These are phyloP conservation scores for Margaritispora aquatica DNA, from an alignment of 495 filamentous ascomycete species.

Conservation along the genomic window DNA sequence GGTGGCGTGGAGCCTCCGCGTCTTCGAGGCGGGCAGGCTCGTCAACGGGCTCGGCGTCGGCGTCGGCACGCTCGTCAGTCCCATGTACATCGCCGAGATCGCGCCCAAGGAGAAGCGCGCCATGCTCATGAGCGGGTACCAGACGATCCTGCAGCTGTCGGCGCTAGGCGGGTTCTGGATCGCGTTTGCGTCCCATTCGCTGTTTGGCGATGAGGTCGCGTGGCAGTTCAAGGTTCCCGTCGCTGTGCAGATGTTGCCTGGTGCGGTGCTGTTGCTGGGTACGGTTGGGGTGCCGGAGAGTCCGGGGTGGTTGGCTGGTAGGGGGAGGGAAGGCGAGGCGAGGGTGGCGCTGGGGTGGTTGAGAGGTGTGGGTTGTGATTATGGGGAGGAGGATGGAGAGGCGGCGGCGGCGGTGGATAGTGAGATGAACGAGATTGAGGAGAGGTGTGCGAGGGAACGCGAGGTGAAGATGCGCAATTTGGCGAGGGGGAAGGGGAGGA, in stretches of 20 bases:
- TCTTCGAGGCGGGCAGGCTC: constrained; percentile 1
- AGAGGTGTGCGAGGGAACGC: too few species aligned
- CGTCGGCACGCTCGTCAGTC: constrained; percentile 1
- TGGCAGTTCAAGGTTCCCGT: constrained; percentile 1
- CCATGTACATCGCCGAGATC: constrained; percentile 13
- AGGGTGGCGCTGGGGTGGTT: background rate
- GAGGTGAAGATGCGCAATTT: background rate
- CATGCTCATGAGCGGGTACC: constrained; percentile 12
- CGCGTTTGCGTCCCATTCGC: background rate
- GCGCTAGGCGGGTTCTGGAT: constrained; percentile 7
- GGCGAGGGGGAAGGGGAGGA: background rate
- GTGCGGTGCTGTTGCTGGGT: background rate
- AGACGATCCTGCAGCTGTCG: constrained; percentile 5
- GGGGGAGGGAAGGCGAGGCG: background rate
- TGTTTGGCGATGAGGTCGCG: background rate
- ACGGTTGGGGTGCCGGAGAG: constrained; percentile 1
- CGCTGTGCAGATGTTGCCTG: constrained; percentile 4
- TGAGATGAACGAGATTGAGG: constrained; percentile 7
- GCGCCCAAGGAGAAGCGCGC: constrained; percentile 1
- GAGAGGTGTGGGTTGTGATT: background rate
- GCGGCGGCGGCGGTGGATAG: background rate
- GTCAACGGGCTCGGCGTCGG: constrained; percentile 11
- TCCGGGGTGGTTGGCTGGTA: constrained; percentile 2
- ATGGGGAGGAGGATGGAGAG: background rate
- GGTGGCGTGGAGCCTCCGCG: too few species aligned